Base-by-base conservation (phyloP, 139 green algal species). In the Tetradesmus obliquus region DNA sequence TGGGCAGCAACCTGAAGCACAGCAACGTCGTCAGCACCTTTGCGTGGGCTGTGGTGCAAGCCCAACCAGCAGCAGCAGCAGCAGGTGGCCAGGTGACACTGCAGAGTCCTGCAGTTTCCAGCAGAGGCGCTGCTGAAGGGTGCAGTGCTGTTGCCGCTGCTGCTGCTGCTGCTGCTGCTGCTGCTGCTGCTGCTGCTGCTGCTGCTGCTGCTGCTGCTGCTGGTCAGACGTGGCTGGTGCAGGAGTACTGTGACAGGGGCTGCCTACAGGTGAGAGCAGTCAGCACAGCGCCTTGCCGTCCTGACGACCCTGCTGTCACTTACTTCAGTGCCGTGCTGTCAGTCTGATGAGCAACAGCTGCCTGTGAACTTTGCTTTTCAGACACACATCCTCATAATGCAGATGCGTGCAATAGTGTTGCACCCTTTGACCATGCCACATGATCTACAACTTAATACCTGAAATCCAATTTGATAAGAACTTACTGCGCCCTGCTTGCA, bases 221-320 rank as follows among this genome's bases (percentile, higher is more conserved):
- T 45, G 32, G 32, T 76, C 66, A 76, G 17, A 76, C 66, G 66
- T 76, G 66, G 66, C 66, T 76, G 66, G 66, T 76, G 17, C 66
- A 93, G 58, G 90, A 94, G 92, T 94, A 90, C 80, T 93, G 92
- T 82, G 88, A 94, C 91, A 86, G 88, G 58, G 93, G 90, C 87
- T 92, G n/a, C 76, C 83, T 94, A 87, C 92, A 92, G 92, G 92
- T 92, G n/a, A 17, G 76, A 45, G 32, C 32, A 45, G 32, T 45
- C 32, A 45, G 32, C 32, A 45, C 32, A 45, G 32, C 32, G 32
- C 32, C 32, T 45, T 45, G 32, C 32, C 32, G 32, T 45, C 32
- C 32, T 45, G 32, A 45, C 32, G 32, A 45, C 32, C 32, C 32
- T 45, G 32, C 32, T 45, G 32, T 45, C 32, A 45, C 32, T 45